Base-by-base conservation (phyloP, 164 flowering plant genomes). In the Hamamelis virginiana region DNA sequence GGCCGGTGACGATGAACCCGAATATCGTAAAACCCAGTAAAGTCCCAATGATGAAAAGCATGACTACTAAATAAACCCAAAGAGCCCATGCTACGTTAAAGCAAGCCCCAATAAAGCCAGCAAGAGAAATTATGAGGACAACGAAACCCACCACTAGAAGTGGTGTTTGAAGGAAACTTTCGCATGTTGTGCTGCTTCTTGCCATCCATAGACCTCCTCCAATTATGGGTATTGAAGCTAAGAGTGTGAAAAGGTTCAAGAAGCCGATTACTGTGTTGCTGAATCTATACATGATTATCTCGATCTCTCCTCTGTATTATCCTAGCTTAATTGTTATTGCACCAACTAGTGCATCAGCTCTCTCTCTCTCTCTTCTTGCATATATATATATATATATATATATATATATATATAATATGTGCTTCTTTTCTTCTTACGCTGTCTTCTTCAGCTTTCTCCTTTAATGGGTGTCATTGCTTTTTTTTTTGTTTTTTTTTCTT, bases 91-190 rank as follows among this genome's bases (percentile, higher is more conserved):
- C 86, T 1, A 94, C 93, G 71, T 86, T 73, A 55, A 94, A 94
- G 70, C 98, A 94, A 0, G 98, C 95, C 0, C 98, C 98, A 9
- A 94, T 84, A 80, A 94, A 94, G 15, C 98, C 98, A 0, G 94
- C 90, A 1, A 94, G 85, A 1, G 98, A 94, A 6, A 94, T 69
- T 9, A 92, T 69, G 1, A 94, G 86, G 52, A 94, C 79, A 0
- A 92, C 75, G 68, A 94, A 94, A 14, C 98, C 98, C 0, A 94
- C 43, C 1, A 85, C 81, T 0, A 94, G 83, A 9, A 94, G 89
- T 13, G 97, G 98, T 9, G 89, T 88, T 77, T 92, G 98, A 16
- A 94, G 85, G 80, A 91, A 89, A 46, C 79, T 80, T 69, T 89
- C 91, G 69, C 98, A 92, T 18, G 91, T 87, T 23, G 88, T 85